A percentile compares a stretch with the other conserved stretches of the same genome.
These are phyloP conservation scores for Penicillium maclennaniae DNA, from an alignment of 495 filamentous ascomycete genomes.

Conservation along the genomic window DNA sequence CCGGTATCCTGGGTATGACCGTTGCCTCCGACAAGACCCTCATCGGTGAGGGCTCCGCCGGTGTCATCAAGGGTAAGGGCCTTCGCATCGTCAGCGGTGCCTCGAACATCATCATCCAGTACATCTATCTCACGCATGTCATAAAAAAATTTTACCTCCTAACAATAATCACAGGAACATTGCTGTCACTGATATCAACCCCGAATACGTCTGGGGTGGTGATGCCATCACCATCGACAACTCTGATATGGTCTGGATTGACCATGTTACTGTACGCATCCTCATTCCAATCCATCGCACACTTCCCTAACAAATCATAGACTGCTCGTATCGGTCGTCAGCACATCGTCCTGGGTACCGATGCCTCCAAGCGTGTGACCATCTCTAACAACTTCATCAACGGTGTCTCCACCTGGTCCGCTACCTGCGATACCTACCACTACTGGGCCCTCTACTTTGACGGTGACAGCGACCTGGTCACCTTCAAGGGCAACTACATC, in stretches of 20 bases:
- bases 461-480: constrained; percentile 39
- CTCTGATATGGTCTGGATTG: constrained; percentile 45
- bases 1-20: constrained; percentile 41
- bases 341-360: constrained; percentile 41
- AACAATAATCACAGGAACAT: constrained; percentile 31
- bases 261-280: constrained; percentile 34
- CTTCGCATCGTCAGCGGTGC: constrained; percentile 42
- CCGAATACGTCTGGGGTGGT: constrained; percentile 49
- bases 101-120: constrained; percentile 47
- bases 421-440: constrained; percentile 43
- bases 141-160: background rate
- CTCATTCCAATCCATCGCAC: background rate
- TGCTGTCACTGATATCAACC: constrained; percentile 46
- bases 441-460: constrained; percentile 47
- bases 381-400: constrained; percentile 47
- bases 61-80: constrained; percentile 44
- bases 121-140: background rate
- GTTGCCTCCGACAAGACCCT: constrained; percentile 46
- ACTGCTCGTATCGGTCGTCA: constrained; percentile 45
- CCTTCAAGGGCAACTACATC: constrained; percentile 47
- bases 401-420: constrained; percentile 36
- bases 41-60: constrained; percentile 34
- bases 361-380: constrained; percentile 39
- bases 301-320: constrained; percentile 11
- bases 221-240: constrained; percentile 45